Percentiles rank a stretch among this genome's conserved stretches.
These are phyloP conservation scores for Pseudogymnoascus sp. DNA, from an alignment of 2,329 filamentous ascomycete species.

Conservation along the genomic window DNA sequence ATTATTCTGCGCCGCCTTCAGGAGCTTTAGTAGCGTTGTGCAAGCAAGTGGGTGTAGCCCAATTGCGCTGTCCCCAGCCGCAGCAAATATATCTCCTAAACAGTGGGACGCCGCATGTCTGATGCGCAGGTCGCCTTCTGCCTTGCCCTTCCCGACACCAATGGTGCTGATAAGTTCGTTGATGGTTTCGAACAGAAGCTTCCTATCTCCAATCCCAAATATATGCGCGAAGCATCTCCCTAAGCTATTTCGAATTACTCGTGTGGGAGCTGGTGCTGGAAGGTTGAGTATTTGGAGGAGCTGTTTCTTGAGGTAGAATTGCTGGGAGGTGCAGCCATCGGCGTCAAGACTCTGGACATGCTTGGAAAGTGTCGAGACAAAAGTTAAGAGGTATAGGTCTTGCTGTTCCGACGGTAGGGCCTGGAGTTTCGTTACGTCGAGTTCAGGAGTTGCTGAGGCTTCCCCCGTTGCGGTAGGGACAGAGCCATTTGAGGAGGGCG, in stretches of 20 bases:
- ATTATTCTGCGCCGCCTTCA: conserved; percentile 61
- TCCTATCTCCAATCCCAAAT: conserved; percentile 77
- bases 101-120: conserved; percentile 86
- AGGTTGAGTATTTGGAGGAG: conserved; percentile 88
- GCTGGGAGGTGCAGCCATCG: conserved; percentile 79
- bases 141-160: conserved; percentile 62
- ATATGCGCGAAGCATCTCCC: conserved; percentile 77
- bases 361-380: conserved; percentile 71
- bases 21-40: conserved; percentile 62
- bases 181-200: conserved; percentile 87
- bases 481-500: conserved; percentile 26
- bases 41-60: conserved; percentile 69
- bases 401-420: conserved; percentile 88
- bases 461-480: conserved; percentile 29
- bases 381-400: conserved; percentile 85
- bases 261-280: conserved; percentile 68
- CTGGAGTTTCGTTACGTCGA: conserved; percentile 85
- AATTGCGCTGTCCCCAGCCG: conserved; percentile 90
- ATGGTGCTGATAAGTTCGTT: conserved; percentile 74
- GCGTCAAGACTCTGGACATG: conserved; percentile 67
- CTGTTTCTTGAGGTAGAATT: conserved; percentile 88
- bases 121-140: conserved; percentile 65
- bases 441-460: conserved; percentile 56
- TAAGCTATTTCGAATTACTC: conserved; percentile 83
- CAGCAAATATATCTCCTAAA: conserved; percentile 78